Evolutionary conservation across 495 filamentous ascomycete species (phyloP), one percentile per base, ranked within the genome.

Genomic region (Aspergillus bridgeri): DNA sequence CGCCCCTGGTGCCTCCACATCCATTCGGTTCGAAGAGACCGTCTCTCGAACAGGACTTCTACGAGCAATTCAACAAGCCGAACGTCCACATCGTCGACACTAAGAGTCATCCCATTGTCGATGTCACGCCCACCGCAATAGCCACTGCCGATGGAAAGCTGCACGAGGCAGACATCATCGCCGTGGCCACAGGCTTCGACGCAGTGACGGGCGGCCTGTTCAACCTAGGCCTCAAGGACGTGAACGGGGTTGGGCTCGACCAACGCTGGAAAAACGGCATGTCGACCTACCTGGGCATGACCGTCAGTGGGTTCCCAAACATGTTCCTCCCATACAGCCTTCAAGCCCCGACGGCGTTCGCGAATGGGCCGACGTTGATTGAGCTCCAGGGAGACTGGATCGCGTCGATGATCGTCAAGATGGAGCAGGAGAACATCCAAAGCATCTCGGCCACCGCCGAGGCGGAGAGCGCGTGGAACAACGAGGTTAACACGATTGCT

Each of bases 371-470:
- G 0, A 71, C 71, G 0, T 73, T 63, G n/a, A 69, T 79, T 21
- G 81, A 84, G 56, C 63, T 80, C 25, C 79, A 86, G 59, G 79
- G 74, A 19, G 65, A 75, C 17, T 84, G 75, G 77, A 81, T 86
- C 51, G 71, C 67, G 24, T 72, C 78, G 2, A 63, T 53, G 7
- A 78, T 86, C 25, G 64, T 69, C 4, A 69, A 72, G 50, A 68
- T 82, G 57, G 46, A 67, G 19, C 21, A 60, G 0, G 53, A 75
- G 0, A 69, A 69, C 2, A 2, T 79, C n/a, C 61, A 58, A 19
- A 67, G 60, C 19, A 73, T 83, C 53, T 71, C 77, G 43, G 63
- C 77, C 3, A 76, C 70, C 21, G 56, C 61, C 24, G 65, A 70
- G 25, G 69, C 69, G 6, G 70, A 66, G 0, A 59, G 67, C n/a